A percentile compares a stretch with the other conserved stretches of the same genome.
Conservation (phyloP, 805 yeast genomes). For the Metahyphopichia silvanorum region DNA sequence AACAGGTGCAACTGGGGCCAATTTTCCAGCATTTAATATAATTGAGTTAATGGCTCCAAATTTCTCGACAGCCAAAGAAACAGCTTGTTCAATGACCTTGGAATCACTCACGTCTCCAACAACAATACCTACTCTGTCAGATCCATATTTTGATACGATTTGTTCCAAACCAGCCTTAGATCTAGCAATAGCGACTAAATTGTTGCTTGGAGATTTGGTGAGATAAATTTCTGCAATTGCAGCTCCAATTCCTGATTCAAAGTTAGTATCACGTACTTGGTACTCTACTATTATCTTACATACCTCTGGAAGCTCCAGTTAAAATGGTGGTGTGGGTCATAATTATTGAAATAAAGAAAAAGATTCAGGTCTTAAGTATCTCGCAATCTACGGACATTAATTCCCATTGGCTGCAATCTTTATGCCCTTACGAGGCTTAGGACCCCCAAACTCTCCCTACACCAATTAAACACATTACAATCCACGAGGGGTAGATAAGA, state of each 20-base stretch:
- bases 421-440: no score
- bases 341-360: neutral
- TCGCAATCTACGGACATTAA: no score
- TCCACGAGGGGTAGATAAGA: no score
- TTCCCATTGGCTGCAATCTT: no score
- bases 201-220: constrained; percentile 23
- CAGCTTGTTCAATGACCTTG: constrained; percentile 29
- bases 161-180: constrained; percentile 45
- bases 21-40: constrained; percentile 77
- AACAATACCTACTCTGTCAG: constrained; percentile 46
- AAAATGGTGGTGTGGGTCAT: constrained; percentile 36
- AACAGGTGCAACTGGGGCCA: constrained; percentile 69
- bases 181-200: constrained; percentile 73
- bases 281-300: constrained; percentile 10
- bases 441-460: no score
- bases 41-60: constrained; percentile 63
- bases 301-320: constrained; percentile 64
- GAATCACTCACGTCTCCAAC: constrained; percentile 60
- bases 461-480: no score
- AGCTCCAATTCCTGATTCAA: constrained; percentile 68
- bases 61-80: constrained; percentile 41
- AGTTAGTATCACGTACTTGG: constrained; percentile 1
- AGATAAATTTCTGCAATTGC: constrained; percentile 59
- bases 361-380: no score
- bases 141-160: constrained; percentile 43